Evolutionary conservation across 2,329 filamentous ascomycete species (phyloP).

Genomic region (Aspergillus proliferans): DNA sequence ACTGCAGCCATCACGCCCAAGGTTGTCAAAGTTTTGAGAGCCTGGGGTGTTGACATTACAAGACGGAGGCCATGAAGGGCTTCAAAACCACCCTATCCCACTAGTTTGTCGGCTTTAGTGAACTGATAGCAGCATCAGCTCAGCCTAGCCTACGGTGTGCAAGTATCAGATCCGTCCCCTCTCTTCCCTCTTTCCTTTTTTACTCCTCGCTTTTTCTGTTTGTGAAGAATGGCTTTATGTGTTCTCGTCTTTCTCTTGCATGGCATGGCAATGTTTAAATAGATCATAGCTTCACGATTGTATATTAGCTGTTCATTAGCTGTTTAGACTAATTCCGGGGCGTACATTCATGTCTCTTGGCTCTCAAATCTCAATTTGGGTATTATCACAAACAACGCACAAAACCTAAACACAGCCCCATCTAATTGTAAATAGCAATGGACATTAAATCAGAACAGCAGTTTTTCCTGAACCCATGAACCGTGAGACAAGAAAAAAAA

Average conservation of each 20-base stretch:
- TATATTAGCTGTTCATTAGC: constrained; percentile 20
- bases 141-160: too few relatives aligned
- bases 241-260: constrained; percentile 3
- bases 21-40: constrained; percentile 79
- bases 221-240: not conserved
- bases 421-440: not conserved
- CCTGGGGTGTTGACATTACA: constrained; percentile 93
- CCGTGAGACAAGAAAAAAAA: not conserved
- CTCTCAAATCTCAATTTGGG: constrained; percentile 10
- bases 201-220: too few relatives aligned
- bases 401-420: not conserved
- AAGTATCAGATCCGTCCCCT: not conserved
- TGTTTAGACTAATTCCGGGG: constrained; percentile 23
- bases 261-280: constrained; percentile 17
- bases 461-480: not conserved
- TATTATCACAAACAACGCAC: constrained; percentile 10
- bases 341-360: constrained; percentile 15
- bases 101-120: not conserved
- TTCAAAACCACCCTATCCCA: not conserved
- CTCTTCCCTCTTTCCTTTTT: not conserved
- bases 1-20: constrained; percentile 88
- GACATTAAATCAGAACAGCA: not conserved
- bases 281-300: constrained; percentile 15
- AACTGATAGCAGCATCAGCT: not conserved
- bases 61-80: constrained; percentile 53